phyloP scores from a whole-genome alignment of 2,329 filamentous ascomycete species.

The Lachnellula arida region DNA sequence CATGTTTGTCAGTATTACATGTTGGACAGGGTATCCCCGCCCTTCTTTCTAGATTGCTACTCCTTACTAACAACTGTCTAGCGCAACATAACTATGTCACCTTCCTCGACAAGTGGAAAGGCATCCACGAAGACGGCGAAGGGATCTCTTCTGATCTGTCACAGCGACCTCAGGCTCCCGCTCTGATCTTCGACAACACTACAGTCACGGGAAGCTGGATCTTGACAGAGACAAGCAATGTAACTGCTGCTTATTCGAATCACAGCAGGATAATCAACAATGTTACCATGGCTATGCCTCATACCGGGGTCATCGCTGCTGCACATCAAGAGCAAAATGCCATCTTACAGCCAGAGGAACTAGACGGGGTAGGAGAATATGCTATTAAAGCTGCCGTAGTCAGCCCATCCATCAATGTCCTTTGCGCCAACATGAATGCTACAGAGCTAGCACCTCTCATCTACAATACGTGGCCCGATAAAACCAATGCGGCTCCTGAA shows the following conservation, averaged over 20 bases:
- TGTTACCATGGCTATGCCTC: slow-evolving; percentile 72
- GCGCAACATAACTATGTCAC: slow-evolving; percentile 64
- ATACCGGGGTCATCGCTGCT: slow-evolving; percentile 61
- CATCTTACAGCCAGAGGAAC: slow-evolving; percentile 63
- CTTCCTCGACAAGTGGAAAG: slow-evolving; percentile 54
- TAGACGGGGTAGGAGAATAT: slow-evolving; percentile 64
- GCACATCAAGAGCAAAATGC: slow-evolving; percentile 55
- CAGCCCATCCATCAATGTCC: slow-evolving; percentile 64
- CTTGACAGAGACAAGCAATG: slow-evolving; percentile 47
- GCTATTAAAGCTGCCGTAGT: slow-evolving; percentile 62
- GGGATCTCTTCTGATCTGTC: slow-evolving; percentile 37
- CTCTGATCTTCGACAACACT: slow-evolving; percentile 65
- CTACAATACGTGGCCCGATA: slow-evolving; percentile 54
- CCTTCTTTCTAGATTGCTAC: not conserved
- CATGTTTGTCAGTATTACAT: slow-evolving; percentile 66
- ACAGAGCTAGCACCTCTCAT: slow-evolving; percentile 60
- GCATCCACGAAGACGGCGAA: slow-evolving; percentile 41
- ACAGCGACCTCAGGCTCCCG: slow-evolving; percentile 54
- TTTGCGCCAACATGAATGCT: slow-evolving; percentile 62
- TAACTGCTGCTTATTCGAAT: slow-evolving; percentile 44
- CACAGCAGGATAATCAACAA: slow-evolving; percentile 64
- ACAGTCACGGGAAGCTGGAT: slow-evolving; percentile 68
- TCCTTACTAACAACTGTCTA: slow-evolving; percentile 9
- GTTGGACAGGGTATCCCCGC: slow-evolving; percentile 50
- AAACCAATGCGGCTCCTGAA: too few species aligned